Conservation (phyloP, 192 early-diverging fungal genomes). For the Coemansia sp. region DNA sequence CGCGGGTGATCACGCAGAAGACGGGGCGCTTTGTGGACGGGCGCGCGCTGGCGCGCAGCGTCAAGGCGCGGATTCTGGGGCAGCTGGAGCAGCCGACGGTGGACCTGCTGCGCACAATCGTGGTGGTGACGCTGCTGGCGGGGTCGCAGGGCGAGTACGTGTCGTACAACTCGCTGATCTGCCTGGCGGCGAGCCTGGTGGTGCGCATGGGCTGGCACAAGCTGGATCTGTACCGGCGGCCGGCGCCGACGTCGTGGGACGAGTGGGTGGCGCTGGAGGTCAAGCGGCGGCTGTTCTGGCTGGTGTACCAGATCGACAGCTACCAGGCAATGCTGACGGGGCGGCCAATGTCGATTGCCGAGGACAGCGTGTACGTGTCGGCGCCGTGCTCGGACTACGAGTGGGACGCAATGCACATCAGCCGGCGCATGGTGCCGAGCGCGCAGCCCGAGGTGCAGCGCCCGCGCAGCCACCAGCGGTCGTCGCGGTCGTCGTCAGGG, state of each 20-base stretch:
- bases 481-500: constrained; percentile 29
- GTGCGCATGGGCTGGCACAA: constrained; percentile 45
- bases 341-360: constrained; percentile 39
- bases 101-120: constrained; percentile 30
- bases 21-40: constrained; percentile 39
- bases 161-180: constrained; percentile 52
- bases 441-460: background rate
- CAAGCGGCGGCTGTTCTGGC: constrained; percentile 45
- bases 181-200: constrained; percentile 43
- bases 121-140: constrained; percentile 43
- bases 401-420: constrained; percentile 38
- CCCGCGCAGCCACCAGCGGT: constrained; percentile 7
- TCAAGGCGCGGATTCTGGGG: constrained; percentile 32
- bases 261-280: constrained; percentile 43
- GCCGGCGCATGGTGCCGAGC: background rate
- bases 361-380: constrained; percentile 42
- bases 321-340: constrained; percentile 53
- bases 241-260: constrained; percentile 27
- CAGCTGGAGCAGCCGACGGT: constrained; percentile 34
- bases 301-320: constrained; percentile 52
- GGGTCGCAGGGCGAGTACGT: constrained; percentile 45
- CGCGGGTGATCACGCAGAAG: constrained; percentile 24
- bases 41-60: constrained; percentile 28
- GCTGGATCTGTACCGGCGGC: constrained; percentile 39
- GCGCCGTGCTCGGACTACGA: constrained; percentile 51